These are phyloP conservation scores for Globisporangium sylvaticum DNA, from an alignment of 352 stramenopile species.

Conservation along the genomic window DNA sequence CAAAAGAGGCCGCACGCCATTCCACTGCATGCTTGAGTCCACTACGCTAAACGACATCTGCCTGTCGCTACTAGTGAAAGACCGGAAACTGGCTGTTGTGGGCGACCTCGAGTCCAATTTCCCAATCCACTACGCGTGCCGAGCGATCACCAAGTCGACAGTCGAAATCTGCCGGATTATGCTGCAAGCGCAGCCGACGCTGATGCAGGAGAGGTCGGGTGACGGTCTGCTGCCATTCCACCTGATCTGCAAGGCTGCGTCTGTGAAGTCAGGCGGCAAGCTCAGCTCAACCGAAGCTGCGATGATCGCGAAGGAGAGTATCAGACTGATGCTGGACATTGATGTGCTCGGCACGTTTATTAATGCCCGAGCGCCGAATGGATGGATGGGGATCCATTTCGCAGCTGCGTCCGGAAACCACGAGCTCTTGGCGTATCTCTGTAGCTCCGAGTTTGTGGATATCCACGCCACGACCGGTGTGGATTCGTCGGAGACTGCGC, in stretches of 20 bases:
- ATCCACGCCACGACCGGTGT: conserved; percentile 30
- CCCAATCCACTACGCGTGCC: conserved; percentile 66
- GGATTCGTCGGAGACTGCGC: conserved; percentile 38
- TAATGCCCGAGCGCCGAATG: conserved; percentile 27
- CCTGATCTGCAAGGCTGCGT: conserved; percentile 40
- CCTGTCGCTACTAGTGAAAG: conserved; percentile 29
- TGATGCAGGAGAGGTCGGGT: conserved; percentile 34
- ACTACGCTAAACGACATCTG: conserved; percentile 42
- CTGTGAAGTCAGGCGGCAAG: neutral
- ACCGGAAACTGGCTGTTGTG: conserved; percentile 33
- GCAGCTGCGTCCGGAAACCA: conserved; percentile 45
- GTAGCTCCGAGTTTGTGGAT: conserved; percentile 31
- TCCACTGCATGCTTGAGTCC: conserved; percentile 57
- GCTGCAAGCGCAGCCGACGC: conserved; percentile 32
- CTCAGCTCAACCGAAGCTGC: conserved; percentile 14
- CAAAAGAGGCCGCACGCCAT: conserved; percentile 41
- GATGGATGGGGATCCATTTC: conserved; percentile 55
- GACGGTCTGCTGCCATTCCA: conserved; percentile 38
- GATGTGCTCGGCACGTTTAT: conserved; percentile 61
- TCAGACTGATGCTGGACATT: conserved; percentile 51
- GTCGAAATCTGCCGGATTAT: conserved; percentile 44
- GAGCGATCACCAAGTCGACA: conserved; percentile 39
- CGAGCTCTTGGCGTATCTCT: conserved; percentile 36
- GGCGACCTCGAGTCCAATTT: conserved; percentile 42
- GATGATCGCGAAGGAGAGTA: conserved; percentile 25